Percentiles rank a stretch among this genome's conserved stretches.
These are phyloP conservation scores for Bothriochloa decipiens DNA, from an alignment of 176 grass and related monocot genomes.

Conservation along the genomic window DNA sequence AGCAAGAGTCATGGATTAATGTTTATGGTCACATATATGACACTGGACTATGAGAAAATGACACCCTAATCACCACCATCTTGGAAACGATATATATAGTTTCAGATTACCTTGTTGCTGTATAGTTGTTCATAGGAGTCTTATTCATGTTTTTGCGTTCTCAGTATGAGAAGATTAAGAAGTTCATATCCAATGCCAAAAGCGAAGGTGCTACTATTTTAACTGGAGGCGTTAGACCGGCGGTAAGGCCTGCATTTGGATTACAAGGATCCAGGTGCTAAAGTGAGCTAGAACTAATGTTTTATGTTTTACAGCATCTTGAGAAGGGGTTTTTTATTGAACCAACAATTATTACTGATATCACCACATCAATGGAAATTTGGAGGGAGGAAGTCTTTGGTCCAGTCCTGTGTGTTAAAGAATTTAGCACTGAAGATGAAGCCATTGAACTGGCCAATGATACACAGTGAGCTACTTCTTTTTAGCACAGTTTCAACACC, in stretches of 20 bases:
- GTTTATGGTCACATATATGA: not conserved
- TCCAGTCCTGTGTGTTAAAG: slow-evolving; percentile 86
- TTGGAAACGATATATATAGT: not conserved
- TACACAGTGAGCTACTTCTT: slow-evolving; percentile 67
- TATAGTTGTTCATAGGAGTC: slow-evolving; percentile 12
- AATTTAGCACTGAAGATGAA: slow-evolving; percentile 91
- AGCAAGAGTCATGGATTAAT: slow-evolving; percentile 8
- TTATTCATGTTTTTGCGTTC: slow-evolving; percentile 38
- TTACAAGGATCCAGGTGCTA: not conserved
- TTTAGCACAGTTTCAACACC: not conserved
- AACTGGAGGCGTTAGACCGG: slow-evolving; percentile 77
- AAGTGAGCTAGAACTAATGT: slow-evolving; percentile 19
- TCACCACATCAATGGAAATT: slow-evolving; percentile 96
- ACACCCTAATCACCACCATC: not conserved
- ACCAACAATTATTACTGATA: slow-evolving; percentile 81
- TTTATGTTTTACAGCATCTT: slow-evolving; percentile 69
- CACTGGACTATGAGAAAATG: slow-evolving; percentile 13
- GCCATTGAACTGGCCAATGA: slow-evolving; percentile 94
- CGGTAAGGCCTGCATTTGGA: slow-evolving; percentile 48
- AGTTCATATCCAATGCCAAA: slow-evolving; percentile 73
- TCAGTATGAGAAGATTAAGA: slow-evolving; percentile 95
- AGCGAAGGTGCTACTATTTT: slow-evolving; percentile 86
- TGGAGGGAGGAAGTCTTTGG: slow-evolving; percentile 99
- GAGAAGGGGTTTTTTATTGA: slow-evolving; percentile 93
- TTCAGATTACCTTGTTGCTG: not conserved